Conservation (phyloP, 352 stramenopile genomes). For the Phytophthora podocarpi region DNA sequence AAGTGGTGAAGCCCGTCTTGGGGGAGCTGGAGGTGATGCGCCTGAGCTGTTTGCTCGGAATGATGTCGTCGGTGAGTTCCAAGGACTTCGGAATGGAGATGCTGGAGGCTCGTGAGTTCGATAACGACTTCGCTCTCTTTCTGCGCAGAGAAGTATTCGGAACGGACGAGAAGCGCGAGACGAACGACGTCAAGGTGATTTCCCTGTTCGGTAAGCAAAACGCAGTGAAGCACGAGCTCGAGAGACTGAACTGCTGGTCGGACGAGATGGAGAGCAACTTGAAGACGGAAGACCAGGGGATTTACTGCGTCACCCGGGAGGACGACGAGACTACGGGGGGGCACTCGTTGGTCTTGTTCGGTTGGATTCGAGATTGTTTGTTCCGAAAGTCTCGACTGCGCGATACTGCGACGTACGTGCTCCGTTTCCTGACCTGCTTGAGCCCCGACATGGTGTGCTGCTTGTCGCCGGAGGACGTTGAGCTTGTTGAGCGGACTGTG, state of each 20-base stretch:
- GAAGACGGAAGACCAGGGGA: slow-evolving; percentile 47
- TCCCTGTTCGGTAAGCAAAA: slow-evolving; percentile 68
- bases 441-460: slow-evolving; percentile 58
- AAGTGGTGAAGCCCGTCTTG: slow-evolving; percentile 73
- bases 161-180: neutral
- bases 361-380: slow-evolving; percentile 54
- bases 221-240: slow-evolving; percentile 50
- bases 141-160: slow-evolving; percentile 59
- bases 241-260: slow-evolving; percentile 47
- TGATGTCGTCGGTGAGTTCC: slow-evolving; percentile 46
- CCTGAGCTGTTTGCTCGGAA: slow-evolving; percentile 57
- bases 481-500: slow-evolving; percentile 28
- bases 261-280: slow-evolving; percentile 45
- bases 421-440: slow-evolving; percentile 69
- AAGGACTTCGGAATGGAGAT: slow-evolving; percentile 66
- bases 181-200: slow-evolving; percentile 37
- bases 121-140: slow-evolving; percentile 68
- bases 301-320: slow-evolving; percentile 50
- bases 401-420: slow-evolving; percentile 69
- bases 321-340: neutral
- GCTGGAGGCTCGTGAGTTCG: slow-evolving; percentile 59
- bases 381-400: slow-evolving; percentile 52
- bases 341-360: slow-evolving; percentile 53
- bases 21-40: slow-evolving; percentile 73
- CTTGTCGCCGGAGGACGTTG: slow-evolving; percentile 43